Conservation (phyloP, 2,329 filamentous ascomycete species). For the Penicillium sp. region DNA sequence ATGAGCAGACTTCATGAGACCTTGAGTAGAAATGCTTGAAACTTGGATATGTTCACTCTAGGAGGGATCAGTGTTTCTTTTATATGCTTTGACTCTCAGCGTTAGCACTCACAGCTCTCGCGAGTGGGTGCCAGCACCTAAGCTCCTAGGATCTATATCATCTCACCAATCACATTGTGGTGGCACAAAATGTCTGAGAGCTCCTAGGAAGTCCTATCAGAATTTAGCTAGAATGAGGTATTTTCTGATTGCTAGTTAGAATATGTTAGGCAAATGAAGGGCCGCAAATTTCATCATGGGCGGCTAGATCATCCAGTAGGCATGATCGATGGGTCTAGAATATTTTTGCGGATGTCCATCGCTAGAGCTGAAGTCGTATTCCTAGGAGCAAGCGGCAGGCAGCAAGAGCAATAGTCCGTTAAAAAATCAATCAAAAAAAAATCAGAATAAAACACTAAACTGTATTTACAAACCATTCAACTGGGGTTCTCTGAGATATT, state of each 20-base stretch:
- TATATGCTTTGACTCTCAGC: no score
- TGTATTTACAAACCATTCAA: neutral
- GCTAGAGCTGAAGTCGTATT: slow-evolving; percentile 3
- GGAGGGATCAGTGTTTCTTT: no score
- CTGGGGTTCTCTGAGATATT: neutral
- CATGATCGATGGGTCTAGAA: neutral
- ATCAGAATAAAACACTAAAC: neutral
- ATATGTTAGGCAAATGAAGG: neutral
- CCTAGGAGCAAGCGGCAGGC: slow-evolving; percentile 2
- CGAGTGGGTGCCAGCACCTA: no score
- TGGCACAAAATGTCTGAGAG: no score
- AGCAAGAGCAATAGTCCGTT: neutral
- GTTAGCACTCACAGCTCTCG: no score
- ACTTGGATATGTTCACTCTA: no score
- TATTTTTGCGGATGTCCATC: neutral
- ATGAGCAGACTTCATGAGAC: neutral
- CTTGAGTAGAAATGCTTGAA: neutral
- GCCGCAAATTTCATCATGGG: neutral
- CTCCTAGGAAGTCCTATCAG: no score
- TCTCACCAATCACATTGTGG: no score
- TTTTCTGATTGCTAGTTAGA: slow-evolving; percentile 1
- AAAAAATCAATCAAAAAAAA: neutral
- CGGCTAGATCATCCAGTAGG: neutral
- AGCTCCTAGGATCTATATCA: no score
- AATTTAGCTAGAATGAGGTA: no score